Percentiles rank a stretch among this genome's conserved stretches.
These are phyloP conservation scores for Phragmites australis DNA, from an alignment of 176 grass and related monocot species.

Conservation along the genomic window DNA sequence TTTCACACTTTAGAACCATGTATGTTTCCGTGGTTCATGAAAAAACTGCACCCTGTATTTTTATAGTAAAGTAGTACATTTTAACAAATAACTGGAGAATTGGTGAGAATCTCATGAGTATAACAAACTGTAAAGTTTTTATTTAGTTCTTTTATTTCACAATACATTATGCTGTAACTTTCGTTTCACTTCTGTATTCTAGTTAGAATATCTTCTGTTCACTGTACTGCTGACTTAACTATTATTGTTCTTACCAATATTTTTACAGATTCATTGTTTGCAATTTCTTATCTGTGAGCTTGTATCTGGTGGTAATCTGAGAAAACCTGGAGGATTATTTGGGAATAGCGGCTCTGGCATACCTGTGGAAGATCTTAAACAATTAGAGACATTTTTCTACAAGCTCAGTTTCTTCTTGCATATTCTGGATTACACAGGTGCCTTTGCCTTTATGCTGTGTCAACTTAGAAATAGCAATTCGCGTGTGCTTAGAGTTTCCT, in stretches of 20 bases:
- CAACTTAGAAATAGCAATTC: slow-evolving; percentile 31
- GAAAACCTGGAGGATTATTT: slow-evolving; percentile 95
- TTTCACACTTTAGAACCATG: background rate
- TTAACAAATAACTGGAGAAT: slow-evolving; percentile 4
- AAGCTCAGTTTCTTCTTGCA: slow-evolving; percentile 98
- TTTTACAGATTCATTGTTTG: slow-evolving; percentile 88
- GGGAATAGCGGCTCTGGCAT: slow-evolving; percentile 98
- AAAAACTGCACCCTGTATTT: background rate
- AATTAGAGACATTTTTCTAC: slow-evolving; percentile 97
- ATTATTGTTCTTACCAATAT: slow-evolving; percentile 27
- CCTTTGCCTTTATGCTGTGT: background rate
- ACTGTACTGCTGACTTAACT: slow-evolving; percentile 41
- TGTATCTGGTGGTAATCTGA: slow-evolving; percentile 92
- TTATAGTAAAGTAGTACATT: background rate
- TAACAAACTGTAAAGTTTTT: background rate
- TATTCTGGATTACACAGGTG: slow-evolving; percentile 99
- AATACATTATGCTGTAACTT: slow-evolving; percentile 13
- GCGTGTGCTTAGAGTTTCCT: slow-evolving; percentile 11
- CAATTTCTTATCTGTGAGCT: slow-evolving; percentile 98
- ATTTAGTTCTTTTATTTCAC: background rate
- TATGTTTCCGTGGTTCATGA: slow-evolving; percentile 11
- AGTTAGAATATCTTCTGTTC: slow-evolving; percentile 28
- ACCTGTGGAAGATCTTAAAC: slow-evolving; percentile 94
- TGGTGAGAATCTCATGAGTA: background rate
- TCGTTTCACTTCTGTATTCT: background rate